phyloP scores from a whole-genome alignment of 1,139 yeast species.

The Saccharomycopsis crataegensis region DNA sequence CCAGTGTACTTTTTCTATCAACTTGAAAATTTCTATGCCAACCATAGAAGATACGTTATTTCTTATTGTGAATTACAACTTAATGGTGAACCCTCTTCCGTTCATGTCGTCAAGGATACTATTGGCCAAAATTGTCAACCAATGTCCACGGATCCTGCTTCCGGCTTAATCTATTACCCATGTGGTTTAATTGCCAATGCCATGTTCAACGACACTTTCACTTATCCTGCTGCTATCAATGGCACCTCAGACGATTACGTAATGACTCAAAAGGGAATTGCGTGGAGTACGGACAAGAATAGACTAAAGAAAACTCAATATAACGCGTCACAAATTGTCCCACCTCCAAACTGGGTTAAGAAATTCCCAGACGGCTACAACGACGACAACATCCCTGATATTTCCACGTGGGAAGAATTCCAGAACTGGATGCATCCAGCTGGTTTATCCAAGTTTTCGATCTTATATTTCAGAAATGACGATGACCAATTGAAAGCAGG shows the following conservation, averaged over 20 bases:
- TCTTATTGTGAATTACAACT: slow-evolving; percentile 88
- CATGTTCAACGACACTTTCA: slow-evolving; percentile 77
- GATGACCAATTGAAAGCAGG: slow-evolving; percentile 54
- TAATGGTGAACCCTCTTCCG: slow-evolving; percentile 62
- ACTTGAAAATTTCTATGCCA: slow-evolving; percentile 77
- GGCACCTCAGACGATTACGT: slow-evolving; percentile 41
- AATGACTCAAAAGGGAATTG: slow-evolving; percentile 65
- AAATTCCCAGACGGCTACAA: slow-evolving; percentile 86
- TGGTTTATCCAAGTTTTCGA: slow-evolving; percentile 79
- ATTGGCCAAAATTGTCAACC: slow-evolving; percentile 89
- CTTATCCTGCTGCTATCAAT: slow-evolving; percentile 44
- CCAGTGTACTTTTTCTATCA: slow-evolving; percentile 79
- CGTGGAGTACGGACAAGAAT: slow-evolving; percentile 78
- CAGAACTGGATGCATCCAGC: slow-evolving; percentile 99
- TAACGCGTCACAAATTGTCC: slow-evolving; percentile 64
- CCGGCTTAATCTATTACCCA: slow-evolving; percentile 69
- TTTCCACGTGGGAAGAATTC: slow-evolving; percentile 69
- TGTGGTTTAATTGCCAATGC: slow-evolving; percentile 96
- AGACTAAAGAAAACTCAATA: slow-evolving; percentile 78
- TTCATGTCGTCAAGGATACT: slow-evolving; percentile 50
- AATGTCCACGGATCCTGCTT: slow-evolving; percentile 41
- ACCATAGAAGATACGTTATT: slow-evolving; percentile 89
- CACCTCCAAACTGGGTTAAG: slow-evolving; percentile 93
- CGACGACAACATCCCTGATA: slow-evolving; percentile 74
- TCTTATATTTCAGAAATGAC: slow-evolving; percentile 76